A percentile compares a stretch with the other conserved stretches of the same genome.
These are phyloP conservation scores for Suillus lakei DNA, from an alignment of 768 basidiomycete genomes.

Conservation along the genomic window DNA sequence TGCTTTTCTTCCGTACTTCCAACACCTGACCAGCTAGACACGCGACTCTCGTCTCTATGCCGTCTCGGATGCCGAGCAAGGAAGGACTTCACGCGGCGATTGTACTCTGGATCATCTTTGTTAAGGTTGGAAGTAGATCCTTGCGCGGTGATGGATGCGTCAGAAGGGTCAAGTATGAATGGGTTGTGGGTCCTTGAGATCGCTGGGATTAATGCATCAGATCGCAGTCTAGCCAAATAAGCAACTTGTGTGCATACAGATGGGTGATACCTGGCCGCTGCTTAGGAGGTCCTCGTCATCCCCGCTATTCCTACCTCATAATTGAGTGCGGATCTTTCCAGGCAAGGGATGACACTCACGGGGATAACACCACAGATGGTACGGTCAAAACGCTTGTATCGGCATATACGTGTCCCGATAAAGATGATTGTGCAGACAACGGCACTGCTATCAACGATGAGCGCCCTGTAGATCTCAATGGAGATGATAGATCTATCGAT, in stretches of 20 bases:
- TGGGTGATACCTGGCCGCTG: slow-evolving; percentile 78
- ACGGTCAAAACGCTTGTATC: slow-evolving; percentile 33
- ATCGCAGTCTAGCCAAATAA: neutral
- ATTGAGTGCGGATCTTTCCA: neutral
- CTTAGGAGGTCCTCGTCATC: slow-evolving; percentile 76
- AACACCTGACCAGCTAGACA: slow-evolving; percentile 54
- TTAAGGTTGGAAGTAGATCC: slow-evolving; percentile 1
- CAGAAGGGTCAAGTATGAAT: slow-evolving; percentile 34
- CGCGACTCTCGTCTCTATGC: slow-evolving; percentile 35
- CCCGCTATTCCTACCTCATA: slow-evolving; percentile 27
- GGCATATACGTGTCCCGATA: slow-evolving; percentile 33
- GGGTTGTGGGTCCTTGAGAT: slow-evolving; percentile 26
- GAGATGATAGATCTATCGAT: slow-evolving; percentile 30
- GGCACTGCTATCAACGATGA: slow-evolving; percentile 34
- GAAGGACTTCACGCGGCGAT: slow-evolving; percentile 38
- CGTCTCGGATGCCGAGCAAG: slow-evolving; percentile 11
- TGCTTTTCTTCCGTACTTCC: slow-evolving; percentile 27
- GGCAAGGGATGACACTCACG: slow-evolving; percentile 31
- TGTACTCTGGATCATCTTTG: slow-evolving; percentile 26
- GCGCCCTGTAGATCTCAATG: slow-evolving; percentile 26
- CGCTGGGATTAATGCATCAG: slow-evolving; percentile 23
- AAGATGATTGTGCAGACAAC: slow-evolving; percentile 40
- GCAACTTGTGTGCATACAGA: slow-evolving; percentile 49
- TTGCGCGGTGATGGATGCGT: slow-evolving; percentile 15
- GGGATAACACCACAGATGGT: slow-evolving; percentile 46